These are phyloP conservation scores for Taphrina communis DNA, from an alignment of 1,139 yeast species.

Conservation along the genomic window DNA sequence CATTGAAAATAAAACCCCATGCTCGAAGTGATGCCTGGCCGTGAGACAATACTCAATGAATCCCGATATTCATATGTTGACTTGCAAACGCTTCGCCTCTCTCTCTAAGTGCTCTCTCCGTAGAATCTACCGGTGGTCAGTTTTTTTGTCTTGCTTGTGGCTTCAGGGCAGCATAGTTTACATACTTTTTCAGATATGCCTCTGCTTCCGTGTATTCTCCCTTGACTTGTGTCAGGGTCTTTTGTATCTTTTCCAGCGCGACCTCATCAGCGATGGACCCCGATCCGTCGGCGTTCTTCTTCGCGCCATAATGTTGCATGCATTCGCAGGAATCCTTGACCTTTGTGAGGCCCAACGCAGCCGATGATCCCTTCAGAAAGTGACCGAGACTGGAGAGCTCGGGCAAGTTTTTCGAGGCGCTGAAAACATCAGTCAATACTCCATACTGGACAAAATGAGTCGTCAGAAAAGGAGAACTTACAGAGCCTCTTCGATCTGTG, in stretches of 20 bases:
- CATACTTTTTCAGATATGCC: constrained; percentile 47
- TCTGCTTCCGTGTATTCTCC: constrained; percentile 52
- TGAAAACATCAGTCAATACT: constrained; percentile 4
- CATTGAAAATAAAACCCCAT: neutral
- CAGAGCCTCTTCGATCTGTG: constrained; percentile 68
- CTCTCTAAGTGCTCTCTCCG: constrained; percentile 23
- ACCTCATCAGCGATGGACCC: constrained; percentile 49
- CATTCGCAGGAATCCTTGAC: constrained; percentile 89
- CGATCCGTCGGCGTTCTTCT: constrained; percentile 54
- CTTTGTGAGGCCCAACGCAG: constrained; percentile 83
- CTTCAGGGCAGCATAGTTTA: too few species aligned
- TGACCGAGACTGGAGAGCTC: constrained; percentile 82
- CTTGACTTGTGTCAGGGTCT: constrained; percentile 49
- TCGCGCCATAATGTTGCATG: constrained; percentile 85
- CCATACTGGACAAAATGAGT: too few species aligned
- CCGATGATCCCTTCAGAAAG: constrained; percentile 92
- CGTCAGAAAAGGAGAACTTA: constrained; percentile 38
- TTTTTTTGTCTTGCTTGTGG: neutral
- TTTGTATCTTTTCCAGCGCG: constrained; percentile 49
- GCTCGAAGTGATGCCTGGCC: constrained; percentile 10
- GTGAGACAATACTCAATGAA: too few species aligned
- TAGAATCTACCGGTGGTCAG: constrained; percentile 26
- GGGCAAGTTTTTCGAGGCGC: constrained; percentile 57
- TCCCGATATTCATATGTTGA: neutral
- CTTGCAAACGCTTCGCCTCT: constrained; percentile 1